Percentiles rank a stretch among this genome's conserved stretches.
These are phyloP conservation scores for Penicillium coffeae DNA, from an alignment of 495 filamentous ascomycete genomes.

Conservation along the genomic window DNA sequence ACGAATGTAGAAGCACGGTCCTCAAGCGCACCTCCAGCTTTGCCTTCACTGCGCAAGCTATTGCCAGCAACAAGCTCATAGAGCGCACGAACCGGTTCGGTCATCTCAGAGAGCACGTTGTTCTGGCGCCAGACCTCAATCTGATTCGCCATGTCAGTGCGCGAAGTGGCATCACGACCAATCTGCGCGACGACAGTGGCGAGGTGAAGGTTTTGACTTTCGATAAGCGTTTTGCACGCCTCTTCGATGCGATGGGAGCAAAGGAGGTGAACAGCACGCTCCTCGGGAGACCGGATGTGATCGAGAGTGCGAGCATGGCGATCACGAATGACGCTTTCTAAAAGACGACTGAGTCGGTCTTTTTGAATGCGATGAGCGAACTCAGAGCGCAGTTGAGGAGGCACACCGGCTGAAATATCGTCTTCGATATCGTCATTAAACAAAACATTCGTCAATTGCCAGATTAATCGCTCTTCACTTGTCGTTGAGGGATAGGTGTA, in stretches of 20 bases:
- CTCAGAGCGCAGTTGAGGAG: constrained; percentile 33
- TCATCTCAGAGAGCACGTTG: constrained; percentile 79
- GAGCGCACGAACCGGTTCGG: constrained; percentile 76
- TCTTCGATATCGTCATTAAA: constrained; percentile 65
- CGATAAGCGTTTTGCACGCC: constrained; percentile 73
- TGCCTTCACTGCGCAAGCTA: constrained; percentile 72
- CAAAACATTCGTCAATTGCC: constrained; percentile 71
- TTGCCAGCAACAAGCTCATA: constrained; percentile 90
- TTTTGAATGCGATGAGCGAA: constrained; percentile 51
- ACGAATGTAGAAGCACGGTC: constrained; percentile 72
- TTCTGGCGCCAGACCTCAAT: constrained; percentile 78
- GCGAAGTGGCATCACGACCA: constrained; percentile 59
- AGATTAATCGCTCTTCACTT: constrained; percentile 37
- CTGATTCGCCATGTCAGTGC: constrained; percentile 69
- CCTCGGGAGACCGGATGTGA: constrained; percentile 58
- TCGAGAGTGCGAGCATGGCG: constrained; percentile 45
- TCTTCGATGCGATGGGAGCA: constrained; percentile 72
- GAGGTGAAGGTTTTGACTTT: constrained; percentile 70
- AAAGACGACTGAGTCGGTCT: constrained; percentile 46
- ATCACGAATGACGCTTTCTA: constrained; percentile 46
- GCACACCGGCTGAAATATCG: constrained; percentile 42
- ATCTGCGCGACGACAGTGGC: constrained; percentile 81
- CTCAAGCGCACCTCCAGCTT: constrained; percentile 58
- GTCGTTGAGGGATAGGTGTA: constrained; percentile 31
- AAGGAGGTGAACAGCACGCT: constrained; percentile 77